A percentile compares a stretch with the other conserved stretches of the same genome.
Evolutionary conservation across 1,284 basidiomycete genomes (phyloP).

Genomic region (Malassezia furfur): DNA sequence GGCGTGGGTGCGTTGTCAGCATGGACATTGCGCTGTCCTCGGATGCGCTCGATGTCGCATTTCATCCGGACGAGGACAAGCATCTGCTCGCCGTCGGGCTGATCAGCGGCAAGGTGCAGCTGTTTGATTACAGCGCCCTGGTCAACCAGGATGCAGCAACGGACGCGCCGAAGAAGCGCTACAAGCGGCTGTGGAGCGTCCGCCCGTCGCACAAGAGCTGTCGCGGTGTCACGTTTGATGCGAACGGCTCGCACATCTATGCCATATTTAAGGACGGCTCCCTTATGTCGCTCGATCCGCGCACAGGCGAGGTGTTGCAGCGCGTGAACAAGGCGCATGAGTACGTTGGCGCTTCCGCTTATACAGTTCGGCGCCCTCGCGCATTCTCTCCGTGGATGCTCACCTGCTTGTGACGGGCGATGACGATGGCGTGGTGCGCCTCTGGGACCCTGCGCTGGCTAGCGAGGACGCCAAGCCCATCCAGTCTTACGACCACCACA

Average conservation of each 20-base stretch:
- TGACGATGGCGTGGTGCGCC: conserved; percentile 84
- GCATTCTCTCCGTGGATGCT: conserved; percentile 66
- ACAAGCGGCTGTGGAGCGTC: conserved; percentile 23
- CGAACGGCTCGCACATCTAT: conserved; percentile 52
- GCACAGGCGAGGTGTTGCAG: conserved; percentile 59
- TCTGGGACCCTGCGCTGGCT: conserved; percentile 73
- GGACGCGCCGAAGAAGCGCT: not conserved
- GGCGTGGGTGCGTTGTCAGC: conserved; percentile 14
- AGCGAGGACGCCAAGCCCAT: conserved; percentile 42
- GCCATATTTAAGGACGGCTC: conserved; percentile 73
- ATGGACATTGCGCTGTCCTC: conserved; percentile 51
- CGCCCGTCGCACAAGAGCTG: conserved; percentile 33
- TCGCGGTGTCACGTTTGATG: conserved; percentile 26
- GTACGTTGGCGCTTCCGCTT: conserved; percentile 53
- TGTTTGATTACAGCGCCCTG: conserved; percentile 56
- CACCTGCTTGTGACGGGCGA: conserved; percentile 74
- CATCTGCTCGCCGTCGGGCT: conserved; percentile 64
- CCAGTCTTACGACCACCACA: conserved; percentile 72
- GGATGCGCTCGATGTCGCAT: conserved; percentile 79
- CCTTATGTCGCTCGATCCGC: conserved; percentile 52
- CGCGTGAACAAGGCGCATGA: conserved; percentile 65
- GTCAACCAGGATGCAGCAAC: not conserved
- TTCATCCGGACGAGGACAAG: conserved; percentile 62
- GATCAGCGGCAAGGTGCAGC: conserved; percentile 71
- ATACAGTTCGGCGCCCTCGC: conserved; percentile 28